These are phyloP conservation scores for Spinellus fusiger DNA, from an alignment of 192 early-diverging fungal genomes.

Conservation along the genomic window DNA sequence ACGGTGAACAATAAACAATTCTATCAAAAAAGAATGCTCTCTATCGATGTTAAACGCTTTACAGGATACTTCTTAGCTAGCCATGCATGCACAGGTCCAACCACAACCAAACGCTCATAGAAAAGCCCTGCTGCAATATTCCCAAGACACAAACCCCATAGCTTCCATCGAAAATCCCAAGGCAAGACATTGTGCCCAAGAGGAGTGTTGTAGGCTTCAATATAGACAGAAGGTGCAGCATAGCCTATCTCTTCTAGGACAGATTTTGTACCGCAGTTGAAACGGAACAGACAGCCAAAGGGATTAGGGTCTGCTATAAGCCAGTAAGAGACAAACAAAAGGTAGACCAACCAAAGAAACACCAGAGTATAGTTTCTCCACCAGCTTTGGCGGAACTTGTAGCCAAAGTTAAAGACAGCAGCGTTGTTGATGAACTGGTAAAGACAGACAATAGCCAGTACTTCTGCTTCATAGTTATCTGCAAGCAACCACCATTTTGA, in stretches of 20 bases:
- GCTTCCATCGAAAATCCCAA: conserved; percentile 40
- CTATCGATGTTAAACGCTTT: too few relatives aligned
- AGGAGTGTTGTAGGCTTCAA: conserved; percentile 50
- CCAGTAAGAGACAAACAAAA: conserved; percentile 49
- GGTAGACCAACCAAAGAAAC: conserved; percentile 41
- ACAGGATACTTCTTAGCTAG: conserved; percentile 42
- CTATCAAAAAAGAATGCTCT: too few relatives aligned
- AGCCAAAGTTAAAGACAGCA: conserved; percentile 61
- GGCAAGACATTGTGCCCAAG: conserved; percentile 63
- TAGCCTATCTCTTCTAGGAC: conserved; percentile 21
- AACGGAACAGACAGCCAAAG: conserved; percentile 61
- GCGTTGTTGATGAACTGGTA: conserved; percentile 69
- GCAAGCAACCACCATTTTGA: conserved; percentile 70
- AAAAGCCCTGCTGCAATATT: conserved; percentile 38
- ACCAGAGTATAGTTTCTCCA: conserved; percentile 54
- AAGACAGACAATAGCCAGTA: conserved; percentile 47
- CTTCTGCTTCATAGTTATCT: conserved; percentile 66
- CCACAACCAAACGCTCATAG: conserved; percentile 43
- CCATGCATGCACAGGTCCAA: conserved; percentile 41
- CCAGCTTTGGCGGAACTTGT: conserved; percentile 52
- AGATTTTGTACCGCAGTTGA: conserved; percentile 25
- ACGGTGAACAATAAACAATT: too few relatives aligned
- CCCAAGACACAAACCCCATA: conserved; percentile 46
- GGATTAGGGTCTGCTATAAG: conserved; percentile 62
- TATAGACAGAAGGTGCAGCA: neutral